These are phyloP conservation scores for Paralagenidium karlingii DNA, from an alignment of 352 stramenopile species.

Conservation along the genomic window DNA sequence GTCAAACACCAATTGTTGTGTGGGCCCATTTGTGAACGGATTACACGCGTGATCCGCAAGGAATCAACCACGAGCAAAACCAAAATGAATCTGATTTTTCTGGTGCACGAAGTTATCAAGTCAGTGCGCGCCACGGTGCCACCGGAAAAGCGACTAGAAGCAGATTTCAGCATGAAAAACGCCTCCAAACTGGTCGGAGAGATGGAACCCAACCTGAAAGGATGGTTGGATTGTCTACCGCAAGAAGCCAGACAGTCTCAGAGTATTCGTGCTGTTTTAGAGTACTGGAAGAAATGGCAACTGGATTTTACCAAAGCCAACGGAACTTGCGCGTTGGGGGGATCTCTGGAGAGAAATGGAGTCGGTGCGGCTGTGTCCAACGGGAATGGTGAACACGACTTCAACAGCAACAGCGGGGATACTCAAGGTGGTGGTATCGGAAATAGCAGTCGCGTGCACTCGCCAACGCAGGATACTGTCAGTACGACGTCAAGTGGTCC, in stretches of 20 bases:
- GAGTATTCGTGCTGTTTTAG: conserved; percentile 61
- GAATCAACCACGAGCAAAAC: conserved; percentile 53
- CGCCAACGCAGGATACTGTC: too few species aligned
- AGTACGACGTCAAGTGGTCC: too few species aligned
- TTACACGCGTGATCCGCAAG: conserved; percentile 5
- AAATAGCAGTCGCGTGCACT: too few species aligned
- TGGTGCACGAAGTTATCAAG: conserved; percentile 78
- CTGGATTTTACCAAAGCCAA: too few species aligned
- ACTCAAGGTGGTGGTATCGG: too few species aligned
- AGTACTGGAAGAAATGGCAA: conserved; percentile 77
- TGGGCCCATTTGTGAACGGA: neutral
- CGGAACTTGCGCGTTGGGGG: conserved; percentile 1
- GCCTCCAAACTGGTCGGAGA: conserved; percentile 45
- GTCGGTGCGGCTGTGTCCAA: too few species aligned
- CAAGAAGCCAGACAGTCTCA: too few species aligned
- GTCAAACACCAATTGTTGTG: conserved; percentile 36
- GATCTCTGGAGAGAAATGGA: too few species aligned
- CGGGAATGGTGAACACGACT: too few species aligned
- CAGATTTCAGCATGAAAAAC: too few species aligned
- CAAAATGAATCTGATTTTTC: conserved; percentile 64
- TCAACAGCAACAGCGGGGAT: too few species aligned
- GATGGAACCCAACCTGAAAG: conserved; percentile 52
- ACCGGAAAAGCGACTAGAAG: conserved; percentile 56
- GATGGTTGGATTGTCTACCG: conserved; percentile 44
- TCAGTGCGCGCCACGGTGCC: conserved; percentile 47